phyloP scores from a whole-genome alignment of 129 eudicot species.

The Flaveria bidentis region DNA sequence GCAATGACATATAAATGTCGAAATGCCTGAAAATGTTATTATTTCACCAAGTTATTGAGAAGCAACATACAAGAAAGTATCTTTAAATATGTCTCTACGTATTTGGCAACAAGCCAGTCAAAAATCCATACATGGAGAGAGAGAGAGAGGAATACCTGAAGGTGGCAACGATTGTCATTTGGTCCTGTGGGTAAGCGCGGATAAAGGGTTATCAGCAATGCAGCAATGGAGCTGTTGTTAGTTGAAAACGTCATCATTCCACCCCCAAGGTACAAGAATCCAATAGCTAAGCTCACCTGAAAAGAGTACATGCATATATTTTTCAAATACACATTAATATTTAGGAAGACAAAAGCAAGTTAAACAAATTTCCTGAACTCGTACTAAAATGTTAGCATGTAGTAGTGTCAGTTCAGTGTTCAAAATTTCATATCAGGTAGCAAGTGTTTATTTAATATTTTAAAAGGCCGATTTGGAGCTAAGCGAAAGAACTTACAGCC shows the following conservation, averaged over 20 bases:
- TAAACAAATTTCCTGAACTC: conserved; percentile 9
- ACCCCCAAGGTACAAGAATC: conserved; percentile 97
- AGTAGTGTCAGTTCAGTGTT: not conserved
- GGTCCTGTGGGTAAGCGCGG: conserved; percentile 99
- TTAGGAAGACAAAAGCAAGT: not conserved
- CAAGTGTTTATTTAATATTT: not conserved
- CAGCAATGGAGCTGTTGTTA: conserved; percentile 77
- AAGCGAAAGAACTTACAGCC: conserved; percentile 59
- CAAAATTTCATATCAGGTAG: conserved; percentile 3
- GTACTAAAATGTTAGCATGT: conserved; percentile 15
- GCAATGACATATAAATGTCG: conserved; percentile 97
- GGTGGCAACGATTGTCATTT: conserved; percentile 98
- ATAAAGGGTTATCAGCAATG: conserved; percentile 79
- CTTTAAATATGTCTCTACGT: not conserved
- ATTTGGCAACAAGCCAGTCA: not conserved
- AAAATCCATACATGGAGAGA: not conserved
- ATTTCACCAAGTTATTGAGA: conserved; percentile 13
- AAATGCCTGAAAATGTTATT: conserved; percentile 58
- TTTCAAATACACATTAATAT: conserved; percentile 7
- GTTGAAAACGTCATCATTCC: conserved; percentile 94
- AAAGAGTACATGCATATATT: conserved; percentile 7
- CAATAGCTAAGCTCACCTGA: conserved; percentile 92
- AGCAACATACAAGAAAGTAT: not conserved
- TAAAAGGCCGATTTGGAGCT: not conserved
- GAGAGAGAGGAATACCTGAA: conserved; percentile 58